These are phyloP conservation scores for Echeveria elegans DNA, from an alignment of 164 flowering plant species.

Conservation along the genomic window DNA sequence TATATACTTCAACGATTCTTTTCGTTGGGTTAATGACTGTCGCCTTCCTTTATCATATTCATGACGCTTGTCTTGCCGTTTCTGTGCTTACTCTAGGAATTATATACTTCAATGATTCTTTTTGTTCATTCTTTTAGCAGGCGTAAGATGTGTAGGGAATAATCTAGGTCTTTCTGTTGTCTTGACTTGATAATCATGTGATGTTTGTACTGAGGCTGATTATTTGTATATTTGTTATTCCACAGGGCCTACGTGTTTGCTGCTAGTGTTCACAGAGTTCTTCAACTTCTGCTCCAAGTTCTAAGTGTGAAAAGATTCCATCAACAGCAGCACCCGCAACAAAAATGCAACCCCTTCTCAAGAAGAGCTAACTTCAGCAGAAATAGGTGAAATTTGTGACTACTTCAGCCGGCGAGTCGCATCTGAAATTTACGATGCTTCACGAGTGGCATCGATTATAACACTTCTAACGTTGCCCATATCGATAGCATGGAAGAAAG, in stretches of 20 bases:
- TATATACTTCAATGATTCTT: background rate
- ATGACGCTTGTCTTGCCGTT: background rate
- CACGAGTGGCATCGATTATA: conserved; percentile 96
- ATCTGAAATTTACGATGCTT: conserved; percentile 97
- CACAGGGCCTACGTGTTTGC: conserved; percentile 96
- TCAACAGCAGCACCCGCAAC: conserved; percentile 78
- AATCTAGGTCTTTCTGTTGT: too few species aligned
- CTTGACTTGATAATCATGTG: background rate
- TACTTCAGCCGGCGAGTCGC: conserved; percentile 98
- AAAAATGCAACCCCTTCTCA: conserved; percentile 43
- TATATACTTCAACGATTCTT: conserved; percentile 94
- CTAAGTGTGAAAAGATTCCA: conserved; percentile 91
- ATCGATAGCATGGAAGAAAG: conserved; percentile 97
- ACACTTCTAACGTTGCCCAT: conserved; percentile 92
- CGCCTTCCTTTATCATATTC: background rate
- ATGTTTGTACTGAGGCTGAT: background rate
- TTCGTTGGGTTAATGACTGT: conserved; percentile 75
- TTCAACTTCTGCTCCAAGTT: conserved; percentile 94
- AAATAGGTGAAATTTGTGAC: conserved; percentile 89
- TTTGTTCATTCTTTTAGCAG: too few species aligned
- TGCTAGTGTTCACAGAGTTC: conserved; percentile 96
- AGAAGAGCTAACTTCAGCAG: conserved; percentile 74
- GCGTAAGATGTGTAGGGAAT: too few species aligned
- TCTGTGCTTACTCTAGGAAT: background rate
- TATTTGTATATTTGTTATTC: conserved; percentile 1